Percentiles rank a stretch among this genome's conserved stretches.
Conservation (phyloP, 352 stramenopile species). For the Plasmopara muralis region DNA sequence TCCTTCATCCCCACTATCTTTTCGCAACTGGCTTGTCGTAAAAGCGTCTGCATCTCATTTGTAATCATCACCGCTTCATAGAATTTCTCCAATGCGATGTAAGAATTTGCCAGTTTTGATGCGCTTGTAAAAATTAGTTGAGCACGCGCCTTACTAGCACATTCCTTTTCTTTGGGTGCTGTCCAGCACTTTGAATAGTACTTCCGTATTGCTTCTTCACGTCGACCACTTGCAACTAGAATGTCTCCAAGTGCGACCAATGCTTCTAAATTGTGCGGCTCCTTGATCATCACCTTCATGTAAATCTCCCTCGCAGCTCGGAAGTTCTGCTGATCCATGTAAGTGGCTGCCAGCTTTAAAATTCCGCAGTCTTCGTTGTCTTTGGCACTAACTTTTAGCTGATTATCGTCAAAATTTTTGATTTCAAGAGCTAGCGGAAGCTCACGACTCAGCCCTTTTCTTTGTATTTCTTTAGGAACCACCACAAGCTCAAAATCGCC, state of each 20-base stretch:
- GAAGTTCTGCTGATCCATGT: conserved; percentile 45
- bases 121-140: conserved; percentile 32
- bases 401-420: not conserved
- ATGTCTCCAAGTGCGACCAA: conserved; percentile 52
- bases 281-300: conserved; percentile 35
- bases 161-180: conserved; percentile 8
- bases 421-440: conserved; percentile 1
- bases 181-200: conserved; percentile 49
- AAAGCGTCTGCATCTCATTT: conserved; percentile 35
- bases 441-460: conserved; percentile 5
- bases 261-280: conserved; percentile 37
- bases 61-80: conserved; percentile 28
- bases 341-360: conserved; percentile 32
- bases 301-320: conserved; percentile 42
- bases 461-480: conserved; percentile 13
- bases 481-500: conserved; percentile 37
- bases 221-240: conserved; percentile 34
- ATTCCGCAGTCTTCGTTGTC: conserved; percentile 6
- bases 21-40: conserved; percentile 27
- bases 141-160: conserved; percentile 22
- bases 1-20: conserved; percentile 33
- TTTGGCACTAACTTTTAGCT: conserved; percentile 3
- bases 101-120: conserved; percentile 42
- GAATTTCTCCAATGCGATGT: conserved; percentile 28
- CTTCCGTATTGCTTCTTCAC: conserved; percentile 26